Percentiles rank a stretch among this genome's conserved stretches.
Conservation (phyloP, 2,329 filamentous ascomycete species). For the Sphaerostilbella broomeana region DNA sequence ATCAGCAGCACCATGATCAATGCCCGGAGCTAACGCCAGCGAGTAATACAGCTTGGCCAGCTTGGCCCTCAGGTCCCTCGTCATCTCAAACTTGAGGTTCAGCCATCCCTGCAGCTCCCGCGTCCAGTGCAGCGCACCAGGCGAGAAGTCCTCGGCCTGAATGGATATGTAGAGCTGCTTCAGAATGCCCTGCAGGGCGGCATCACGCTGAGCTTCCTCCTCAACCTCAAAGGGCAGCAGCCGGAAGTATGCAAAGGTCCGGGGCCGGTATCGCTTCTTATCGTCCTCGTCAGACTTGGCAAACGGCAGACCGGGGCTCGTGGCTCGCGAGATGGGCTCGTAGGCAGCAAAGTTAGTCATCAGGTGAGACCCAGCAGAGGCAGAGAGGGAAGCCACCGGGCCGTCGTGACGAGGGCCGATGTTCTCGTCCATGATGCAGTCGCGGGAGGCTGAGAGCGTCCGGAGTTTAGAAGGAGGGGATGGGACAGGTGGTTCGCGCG, state of each 20-base stretch:
- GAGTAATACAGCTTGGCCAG: constrained; percentile 92
- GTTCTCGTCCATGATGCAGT: constrained; percentile 32
- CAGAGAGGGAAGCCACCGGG: constrained; percentile 24
- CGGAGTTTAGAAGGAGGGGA: background rate
- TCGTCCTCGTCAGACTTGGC: constrained; percentile 44
- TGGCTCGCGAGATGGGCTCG: constrained; percentile 75
- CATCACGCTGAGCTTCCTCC: constrained; percentile 68
- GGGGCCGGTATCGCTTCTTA: constrained; percentile 66
- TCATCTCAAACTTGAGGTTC: constrained; percentile 94
- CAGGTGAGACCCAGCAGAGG: constrained; percentile 27
- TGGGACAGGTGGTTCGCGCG: constrained; percentile 1
- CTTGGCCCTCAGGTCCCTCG: constrained; percentile 71
- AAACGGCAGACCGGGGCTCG: constrained; percentile 66
- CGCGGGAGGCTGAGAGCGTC: constrained; percentile 7
- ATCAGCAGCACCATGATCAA: constrained; percentile 76
- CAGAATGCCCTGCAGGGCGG: constrained; percentile 77
- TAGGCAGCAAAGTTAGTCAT: constrained; percentile 37
- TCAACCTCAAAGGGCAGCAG: constrained; percentile 88
- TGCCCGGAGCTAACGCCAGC: constrained; percentile 79
- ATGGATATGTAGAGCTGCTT: constrained; percentile 91
- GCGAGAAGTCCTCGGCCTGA: constrained; percentile 86
- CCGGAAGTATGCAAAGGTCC: constrained; percentile 88
- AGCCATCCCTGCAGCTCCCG: constrained; percentile 94
- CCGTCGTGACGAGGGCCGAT: constrained; percentile 28
- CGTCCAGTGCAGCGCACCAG: constrained; percentile 94